Evolutionary conservation across 371 early-diverging fungal species (phyloP).

Genomic region (Funneliformis caledonium): DNA sequence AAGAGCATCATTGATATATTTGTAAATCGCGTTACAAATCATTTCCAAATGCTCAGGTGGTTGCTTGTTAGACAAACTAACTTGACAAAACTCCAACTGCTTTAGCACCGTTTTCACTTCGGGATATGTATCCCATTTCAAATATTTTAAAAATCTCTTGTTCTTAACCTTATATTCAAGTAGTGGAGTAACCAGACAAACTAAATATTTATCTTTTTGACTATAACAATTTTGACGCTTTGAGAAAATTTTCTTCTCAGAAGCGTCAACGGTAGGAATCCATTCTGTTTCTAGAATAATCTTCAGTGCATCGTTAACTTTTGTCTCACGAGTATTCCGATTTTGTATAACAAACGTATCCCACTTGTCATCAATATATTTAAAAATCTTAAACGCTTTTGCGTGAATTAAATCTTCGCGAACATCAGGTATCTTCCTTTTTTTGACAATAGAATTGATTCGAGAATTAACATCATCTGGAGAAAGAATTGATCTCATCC

Average conservation of each 20-base stretch:
- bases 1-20: not conserved
- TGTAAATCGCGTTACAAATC: conserved; percentile 1
- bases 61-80: not conserved
- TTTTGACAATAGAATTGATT: not conserved
- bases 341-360: not conserved
- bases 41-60: not conserved
- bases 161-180: not conserved
- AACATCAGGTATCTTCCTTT: not conserved
- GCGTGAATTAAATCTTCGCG: not conserved
- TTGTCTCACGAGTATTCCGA: not conserved
- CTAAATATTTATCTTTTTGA: not conserved
- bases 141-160: not conserved
- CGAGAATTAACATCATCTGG: not conserved
- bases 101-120: not conserved
- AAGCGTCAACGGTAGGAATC: not conserved
- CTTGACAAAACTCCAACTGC: not conserved
- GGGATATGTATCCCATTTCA: conserved; percentile 8
- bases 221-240: not conserved
- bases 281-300: not conserved
- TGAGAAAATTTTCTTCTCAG: not conserved
- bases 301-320: not conserved
- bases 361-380: conserved; percentile 12
- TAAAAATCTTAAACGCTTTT: not conserved
- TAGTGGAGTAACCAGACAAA: not conserved
- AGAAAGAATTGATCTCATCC: conserved; percentile 7